These are phyloP conservation scores for Trichoderma semiorbis DNA, from an alignment of 2,329 filamentous ascomycete species.

Conservation along the genomic window DNA sequence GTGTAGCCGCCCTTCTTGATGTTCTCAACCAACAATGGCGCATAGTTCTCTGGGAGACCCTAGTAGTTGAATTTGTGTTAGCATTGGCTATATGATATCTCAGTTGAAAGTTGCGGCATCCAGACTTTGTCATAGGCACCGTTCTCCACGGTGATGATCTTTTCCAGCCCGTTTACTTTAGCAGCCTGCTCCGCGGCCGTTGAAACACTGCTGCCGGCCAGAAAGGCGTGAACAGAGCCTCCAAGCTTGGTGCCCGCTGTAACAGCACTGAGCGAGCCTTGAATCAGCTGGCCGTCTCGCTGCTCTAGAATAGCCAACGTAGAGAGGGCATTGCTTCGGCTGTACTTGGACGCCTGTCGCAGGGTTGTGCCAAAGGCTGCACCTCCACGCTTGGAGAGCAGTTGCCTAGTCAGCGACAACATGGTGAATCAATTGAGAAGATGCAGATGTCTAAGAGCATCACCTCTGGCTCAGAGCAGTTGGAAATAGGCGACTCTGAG, in stretches of 20 bases:
- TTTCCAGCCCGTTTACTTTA: conserved; percentile 86
- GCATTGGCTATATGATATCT: background rate
- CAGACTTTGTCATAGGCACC: conserved; percentile 83
- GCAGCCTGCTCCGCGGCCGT: conserved; percentile 75
- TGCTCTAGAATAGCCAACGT: conserved; percentile 84
- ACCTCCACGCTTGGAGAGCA: conserved; percentile 10
- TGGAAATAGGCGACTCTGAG: background rate
- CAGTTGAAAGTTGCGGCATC: background rate
- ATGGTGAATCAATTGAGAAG: conserved; percentile 2
- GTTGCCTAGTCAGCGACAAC: conserved; percentile 3
- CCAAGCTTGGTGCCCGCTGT: conserved; percentile 84
- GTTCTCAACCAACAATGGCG: conserved; percentile 90
- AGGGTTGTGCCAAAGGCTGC: background rate
- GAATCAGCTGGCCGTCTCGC: conserved; percentile 80
- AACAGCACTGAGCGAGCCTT: conserved; percentile 77
- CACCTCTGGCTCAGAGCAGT: background rate
- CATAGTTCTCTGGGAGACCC: conserved; percentile 91
- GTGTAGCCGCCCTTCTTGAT: conserved; percentile 94
- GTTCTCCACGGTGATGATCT: conserved; percentile 86
- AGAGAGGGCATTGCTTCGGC: conserved; percentile 8
- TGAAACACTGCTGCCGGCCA: conserved; percentile 78
- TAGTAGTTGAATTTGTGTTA: conserved; percentile 31
- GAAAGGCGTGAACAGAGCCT: conserved; percentile 69
- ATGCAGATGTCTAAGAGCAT: conserved; percentile 1
- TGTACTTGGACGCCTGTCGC: conserved; percentile 4